Conservation (phyloP, 768 basidiomycete genomes). For the Lactarius vividus region DNA sequence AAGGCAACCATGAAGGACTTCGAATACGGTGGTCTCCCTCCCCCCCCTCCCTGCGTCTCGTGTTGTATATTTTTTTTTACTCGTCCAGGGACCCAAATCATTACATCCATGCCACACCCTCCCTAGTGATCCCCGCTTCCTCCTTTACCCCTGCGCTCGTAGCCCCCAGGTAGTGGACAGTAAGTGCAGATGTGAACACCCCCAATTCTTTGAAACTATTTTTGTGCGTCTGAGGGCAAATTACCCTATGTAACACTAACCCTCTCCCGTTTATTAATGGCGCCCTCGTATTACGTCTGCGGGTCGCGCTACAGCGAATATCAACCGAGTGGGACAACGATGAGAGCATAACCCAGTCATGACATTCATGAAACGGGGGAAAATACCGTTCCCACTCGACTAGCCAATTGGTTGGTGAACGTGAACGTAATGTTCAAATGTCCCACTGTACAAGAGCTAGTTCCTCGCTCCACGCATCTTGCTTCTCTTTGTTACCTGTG, state of each 20-base stretch:
- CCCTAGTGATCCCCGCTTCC: not conserved
- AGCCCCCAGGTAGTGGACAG: not conserved
- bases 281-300: not conserved
- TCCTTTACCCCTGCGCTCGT: not conserved
- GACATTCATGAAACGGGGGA: not conserved
- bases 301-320: not conserved
- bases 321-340: not conserved
- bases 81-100: not conserved
- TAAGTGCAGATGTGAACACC: not conserved
- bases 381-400: not conserved
- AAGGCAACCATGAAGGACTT: not conserved
- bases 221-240: too few relatives aligned
- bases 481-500: slow-evolving; percentile 40
- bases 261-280: not conserved
- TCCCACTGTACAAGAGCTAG: slow-evolving; percentile 76
- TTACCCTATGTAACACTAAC: too few relatives aligned
- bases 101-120: not conserved
- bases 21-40: not conserved
- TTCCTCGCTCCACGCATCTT: slow-evolving; percentile 69
- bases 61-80: not conserved
- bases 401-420: not conserved
- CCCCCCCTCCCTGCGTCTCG: not conserved
- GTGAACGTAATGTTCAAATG: slow-evolving; percentile 37
- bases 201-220: not conserved
- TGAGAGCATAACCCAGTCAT: not conserved